phyloP scores from a whole-genome alignment of 306 rosid genomes.

The Citrullus mucosospermus region DNA sequence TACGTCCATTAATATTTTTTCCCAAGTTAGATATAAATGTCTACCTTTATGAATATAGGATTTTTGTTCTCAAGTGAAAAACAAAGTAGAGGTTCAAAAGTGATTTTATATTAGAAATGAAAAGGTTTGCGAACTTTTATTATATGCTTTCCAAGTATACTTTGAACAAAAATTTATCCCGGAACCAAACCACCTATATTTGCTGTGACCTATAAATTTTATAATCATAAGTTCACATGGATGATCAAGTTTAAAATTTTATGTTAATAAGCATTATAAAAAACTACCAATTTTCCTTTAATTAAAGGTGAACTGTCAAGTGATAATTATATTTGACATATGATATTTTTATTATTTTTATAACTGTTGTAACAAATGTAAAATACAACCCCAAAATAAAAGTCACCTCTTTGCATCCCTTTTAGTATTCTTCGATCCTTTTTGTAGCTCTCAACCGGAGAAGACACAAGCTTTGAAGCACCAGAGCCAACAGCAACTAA shows the following conservation, averaged over 20 bases:
- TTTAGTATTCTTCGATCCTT: slow-evolving; percentile 83
- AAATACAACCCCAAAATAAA: neutral
- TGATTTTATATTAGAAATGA: neutral
- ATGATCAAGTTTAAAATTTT: neutral
- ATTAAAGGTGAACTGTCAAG: neutral
- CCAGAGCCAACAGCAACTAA: slow-evolving; percentile 73
- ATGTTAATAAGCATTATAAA: neutral
- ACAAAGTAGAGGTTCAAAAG: neutral
- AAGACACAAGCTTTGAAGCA: slow-evolving; percentile 79
- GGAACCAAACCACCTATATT: neutral
- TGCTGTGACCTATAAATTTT: neutral
- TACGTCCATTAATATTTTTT: neutral
- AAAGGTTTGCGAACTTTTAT: neutral
- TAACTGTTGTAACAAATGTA: neutral
- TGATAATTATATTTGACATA: neutral
- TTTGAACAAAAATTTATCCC: neutral
- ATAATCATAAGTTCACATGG: neutral
- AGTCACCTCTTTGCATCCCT: slow-evolving; percentile 94
- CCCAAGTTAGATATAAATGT: neutral
- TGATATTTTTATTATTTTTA: neutral
- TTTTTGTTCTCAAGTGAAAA: neutral
- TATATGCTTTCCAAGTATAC: neutral
- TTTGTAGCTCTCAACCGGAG: slow-evolving; percentile 83
- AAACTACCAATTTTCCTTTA: neutral
- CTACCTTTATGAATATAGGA: neutral